A percentile compares a stretch with the other conserved stretches of the same genome.
phyloP scores from a whole-genome alignment of 257 asterid species.

The Apocynum venetum region DNA sequence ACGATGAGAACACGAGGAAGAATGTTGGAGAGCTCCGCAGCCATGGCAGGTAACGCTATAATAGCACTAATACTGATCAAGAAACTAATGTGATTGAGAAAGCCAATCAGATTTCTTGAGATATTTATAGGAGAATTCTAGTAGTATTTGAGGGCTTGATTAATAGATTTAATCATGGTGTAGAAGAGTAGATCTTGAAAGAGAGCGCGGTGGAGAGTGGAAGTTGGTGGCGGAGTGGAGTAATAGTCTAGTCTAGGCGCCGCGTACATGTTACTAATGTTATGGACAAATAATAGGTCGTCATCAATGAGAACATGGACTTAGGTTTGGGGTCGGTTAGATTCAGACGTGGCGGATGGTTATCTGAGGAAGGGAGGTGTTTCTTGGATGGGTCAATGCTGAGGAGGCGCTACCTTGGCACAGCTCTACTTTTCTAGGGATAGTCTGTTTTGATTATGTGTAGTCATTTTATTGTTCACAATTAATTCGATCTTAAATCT shows the following conservation, averaged over 20 bases:
- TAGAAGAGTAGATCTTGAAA: not conserved
- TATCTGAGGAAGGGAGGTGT: not conserved
- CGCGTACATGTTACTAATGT: not conserved
- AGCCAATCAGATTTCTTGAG: not conserved
- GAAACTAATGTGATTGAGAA: not conserved
- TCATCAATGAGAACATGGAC: not conserved
- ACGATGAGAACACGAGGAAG: constrained; percentile 62
- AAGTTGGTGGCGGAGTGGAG: no score
- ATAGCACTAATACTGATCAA: not conserved
- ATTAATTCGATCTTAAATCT: no score
- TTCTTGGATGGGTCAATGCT: not conserved
- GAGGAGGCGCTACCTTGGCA: not conserved
- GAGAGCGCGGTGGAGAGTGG: not conserved
- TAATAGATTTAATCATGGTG: not conserved
- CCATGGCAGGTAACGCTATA: constrained; percentile 19
- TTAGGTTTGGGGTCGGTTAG: not conserved
- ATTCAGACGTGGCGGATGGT: not conserved
- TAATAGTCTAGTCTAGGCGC: not conserved
- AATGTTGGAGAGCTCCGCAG: constrained; percentile 45
- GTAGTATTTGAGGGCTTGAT: not conserved
- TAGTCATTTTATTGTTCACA: no score
- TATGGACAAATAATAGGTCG: not conserved
- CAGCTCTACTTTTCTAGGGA: not conserved
- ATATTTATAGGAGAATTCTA: not conserved
- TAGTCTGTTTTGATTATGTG: no score